phyloP scores from a whole-genome alignment of 495 filamentous ascomycete species.

The Tuber calosporum region DNA sequence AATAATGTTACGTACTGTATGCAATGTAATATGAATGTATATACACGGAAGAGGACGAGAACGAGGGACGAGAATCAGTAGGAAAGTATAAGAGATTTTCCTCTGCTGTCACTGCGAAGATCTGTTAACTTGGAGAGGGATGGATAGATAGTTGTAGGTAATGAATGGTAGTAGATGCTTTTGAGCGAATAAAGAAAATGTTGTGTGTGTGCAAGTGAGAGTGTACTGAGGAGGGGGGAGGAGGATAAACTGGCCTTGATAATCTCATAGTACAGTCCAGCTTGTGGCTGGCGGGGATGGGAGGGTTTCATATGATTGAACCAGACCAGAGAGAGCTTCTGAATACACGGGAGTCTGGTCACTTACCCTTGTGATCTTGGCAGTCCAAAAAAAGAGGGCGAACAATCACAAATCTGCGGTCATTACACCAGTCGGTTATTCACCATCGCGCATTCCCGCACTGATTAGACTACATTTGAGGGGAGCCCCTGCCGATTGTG shows the following conservation, averaged over 20 bases:
- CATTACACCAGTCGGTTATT: not conserved
- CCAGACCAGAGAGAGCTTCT: not conserved
- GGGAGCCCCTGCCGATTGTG: not conserved
- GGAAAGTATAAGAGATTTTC: not conserved
- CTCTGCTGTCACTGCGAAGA: not conserved
- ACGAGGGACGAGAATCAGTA: not conserved
- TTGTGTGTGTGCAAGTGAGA: not conserved
- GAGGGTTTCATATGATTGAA: not conserved
- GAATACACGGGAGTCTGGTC: not conserved
- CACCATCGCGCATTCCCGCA: slow-evolving; percentile 1
- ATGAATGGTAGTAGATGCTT: not conserved
- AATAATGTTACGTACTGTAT: slow-evolving; percentile 4
- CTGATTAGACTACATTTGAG: not conserved
- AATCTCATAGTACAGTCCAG: not conserved
- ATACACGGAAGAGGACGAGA: not conserved
- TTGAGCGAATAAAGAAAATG: not conserved
- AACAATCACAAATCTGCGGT: not conserved
- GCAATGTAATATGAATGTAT: slow-evolving; percentile 2
- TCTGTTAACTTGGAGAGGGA: not conserved
- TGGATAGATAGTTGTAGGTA: not conserved
- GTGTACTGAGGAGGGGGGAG: not conserved
- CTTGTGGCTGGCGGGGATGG: not conserved
- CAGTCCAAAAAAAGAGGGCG: not conserved
- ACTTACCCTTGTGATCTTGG: not conserved
- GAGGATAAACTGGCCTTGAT: not conserved